These are phyloP conservation scores for Nigrograna mackinnonii DNA, from an alignment of 2,329 filamentous ascomycete genomes.

Conservation along the genomic window DNA sequence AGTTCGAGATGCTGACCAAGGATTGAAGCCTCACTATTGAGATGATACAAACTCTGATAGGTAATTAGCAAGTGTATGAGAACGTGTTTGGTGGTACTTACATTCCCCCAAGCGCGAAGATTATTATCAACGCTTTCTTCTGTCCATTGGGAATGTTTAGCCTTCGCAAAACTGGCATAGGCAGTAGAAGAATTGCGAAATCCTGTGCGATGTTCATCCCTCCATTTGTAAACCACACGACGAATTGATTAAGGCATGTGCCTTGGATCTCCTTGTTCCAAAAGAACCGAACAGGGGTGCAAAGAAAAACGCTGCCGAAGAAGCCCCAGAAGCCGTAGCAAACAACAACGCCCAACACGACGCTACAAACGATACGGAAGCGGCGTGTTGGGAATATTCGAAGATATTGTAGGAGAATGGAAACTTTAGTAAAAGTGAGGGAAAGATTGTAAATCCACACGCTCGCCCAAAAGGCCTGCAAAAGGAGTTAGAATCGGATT, in stretches of 20 bases:
- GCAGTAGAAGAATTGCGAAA: conserved; percentile 34
- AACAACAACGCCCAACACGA: conserved; percentile 26
- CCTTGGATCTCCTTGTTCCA: conserved; percentile 35
- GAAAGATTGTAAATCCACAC: conserved; percentile 37
- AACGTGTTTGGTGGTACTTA: conserved; percentile 19
- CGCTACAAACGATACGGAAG: conserved; percentile 30
- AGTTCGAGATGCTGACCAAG: conserved; percentile 30
- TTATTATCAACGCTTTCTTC: conserved; percentile 37
- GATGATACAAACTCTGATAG: conserved; percentile 31
- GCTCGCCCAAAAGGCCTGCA: conserved; percentile 38
- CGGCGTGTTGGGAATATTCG: conserved; percentile 30
- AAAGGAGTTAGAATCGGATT: conserved; percentile 12
- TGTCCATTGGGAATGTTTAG: conserved; percentile 36
- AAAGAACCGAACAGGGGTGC: conserved; percentile 32
- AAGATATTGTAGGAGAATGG: conserved; percentile 36
- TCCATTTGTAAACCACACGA: conserved; percentile 35
- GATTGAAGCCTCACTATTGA: conserved; percentile 38
- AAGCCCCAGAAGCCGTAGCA: conserved; percentile 32
- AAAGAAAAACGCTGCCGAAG: conserved; percentile 38
- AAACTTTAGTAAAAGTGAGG: conserved; percentile 34
- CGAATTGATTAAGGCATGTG: conserved; percentile 30
- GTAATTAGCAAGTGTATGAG: conserved; percentile 7
- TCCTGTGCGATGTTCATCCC: conserved; percentile 36
- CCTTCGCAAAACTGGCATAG: conserved; percentile 30
- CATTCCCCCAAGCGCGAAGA: conserved; percentile 44